A percentile compares a stretch with the other conserved stretches of the same genome.
These are phyloP conservation scores for Alternaria postmessia DNA, from an alignment of 2,329 filamentous ascomycete species.

Conservation along the genomic window DNA sequence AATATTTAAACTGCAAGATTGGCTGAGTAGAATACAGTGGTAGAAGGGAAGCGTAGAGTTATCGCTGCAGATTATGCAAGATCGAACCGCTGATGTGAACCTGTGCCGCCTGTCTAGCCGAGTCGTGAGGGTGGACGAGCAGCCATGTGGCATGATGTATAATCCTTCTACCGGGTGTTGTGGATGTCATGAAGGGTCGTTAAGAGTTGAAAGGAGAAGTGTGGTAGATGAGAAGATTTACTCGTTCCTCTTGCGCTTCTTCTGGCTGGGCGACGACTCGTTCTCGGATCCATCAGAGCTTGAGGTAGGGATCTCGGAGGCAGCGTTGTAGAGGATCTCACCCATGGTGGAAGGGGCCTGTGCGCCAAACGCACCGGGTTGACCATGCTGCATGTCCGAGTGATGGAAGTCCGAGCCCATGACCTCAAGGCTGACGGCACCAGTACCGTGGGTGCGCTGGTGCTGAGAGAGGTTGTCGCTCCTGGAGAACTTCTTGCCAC, in stretches of 20 bases:
- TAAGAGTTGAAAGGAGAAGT: constrained; percentile 38
- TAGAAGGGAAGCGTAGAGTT: constrained; percentile 36
- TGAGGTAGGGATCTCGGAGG: constrained; percentile 47
- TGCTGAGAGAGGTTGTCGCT: constrained; percentile 98
- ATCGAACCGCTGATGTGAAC: constrained; percentile 33
- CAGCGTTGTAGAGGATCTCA: constrained; percentile 50
- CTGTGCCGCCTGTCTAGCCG: constrained; percentile 43
- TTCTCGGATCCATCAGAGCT: constrained; percentile 49
- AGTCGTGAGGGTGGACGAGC: constrained; percentile 43
- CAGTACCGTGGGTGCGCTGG: constrained; percentile 88
- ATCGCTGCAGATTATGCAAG: constrained; percentile 31
- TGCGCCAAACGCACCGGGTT: constrained; percentile 39
- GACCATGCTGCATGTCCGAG: constrained; percentile 55
- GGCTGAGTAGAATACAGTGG: constrained; percentile 38
- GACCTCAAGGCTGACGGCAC: constrained; percentile 89
- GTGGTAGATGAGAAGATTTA: constrained; percentile 42
- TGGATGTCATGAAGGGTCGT: constrained; percentile 48
- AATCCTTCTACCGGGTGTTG: constrained; percentile 38
- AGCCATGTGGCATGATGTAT: constrained; percentile 34
- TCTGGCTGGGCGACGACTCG: constrained; percentile 55
- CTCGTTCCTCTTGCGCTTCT: constrained; percentile 76
- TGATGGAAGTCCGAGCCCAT: constrained; percentile 68
- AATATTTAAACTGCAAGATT: constrained; percentile 24
- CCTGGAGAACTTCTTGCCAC: constrained; percentile 98
- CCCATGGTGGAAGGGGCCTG: constrained; percentile 51